Percentiles rank a stretch among this genome's conserved stretches.
phyloP scores from a whole-genome alignment of 2,329 filamentous ascomycete species.

The Periconia digitata region DNA sequence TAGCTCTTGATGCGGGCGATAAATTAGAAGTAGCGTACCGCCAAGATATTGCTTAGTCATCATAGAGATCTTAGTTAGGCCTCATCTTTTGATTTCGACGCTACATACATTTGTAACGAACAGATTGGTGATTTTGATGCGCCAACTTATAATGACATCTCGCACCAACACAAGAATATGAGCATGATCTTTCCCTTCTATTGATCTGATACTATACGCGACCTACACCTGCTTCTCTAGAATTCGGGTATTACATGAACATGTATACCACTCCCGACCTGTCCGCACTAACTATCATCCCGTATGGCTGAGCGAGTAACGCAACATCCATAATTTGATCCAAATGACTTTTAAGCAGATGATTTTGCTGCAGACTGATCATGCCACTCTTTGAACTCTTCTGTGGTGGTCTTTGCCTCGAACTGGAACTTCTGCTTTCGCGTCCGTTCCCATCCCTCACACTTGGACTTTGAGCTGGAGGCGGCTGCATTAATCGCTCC shows the following conservation, averaged over 20 bases:
- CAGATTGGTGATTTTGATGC: no score
- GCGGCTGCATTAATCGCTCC: conserved; percentile 36
- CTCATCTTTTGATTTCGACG: no score
- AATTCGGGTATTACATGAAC: conserved; percentile 66
- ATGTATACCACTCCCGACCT: conserved; percentile 87
- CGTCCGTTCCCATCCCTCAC: conserved; percentile 25
- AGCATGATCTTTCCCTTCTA: no score
- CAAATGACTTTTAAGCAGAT: conserved; percentile 80
- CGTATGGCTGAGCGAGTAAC: conserved; percentile 85
- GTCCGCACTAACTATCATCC: conserved; percentile 90
- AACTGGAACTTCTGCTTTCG: conserved; percentile 36
- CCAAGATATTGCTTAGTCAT: conserved; percentile 11
- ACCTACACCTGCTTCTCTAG: no score
- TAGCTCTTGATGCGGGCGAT: conserved; percentile 2
- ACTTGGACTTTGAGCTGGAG: conserved; percentile 8
- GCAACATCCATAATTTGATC: conserved; percentile 87
- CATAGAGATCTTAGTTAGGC: no score
- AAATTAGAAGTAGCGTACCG: conserved; percentile 3
- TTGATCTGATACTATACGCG: no score
- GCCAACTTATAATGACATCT: no score
- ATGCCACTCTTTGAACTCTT: conserved; percentile 74
- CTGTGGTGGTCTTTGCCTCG: conserved; percentile 31
- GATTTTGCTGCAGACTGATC: conserved; percentile 90
- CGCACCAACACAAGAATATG: no score
- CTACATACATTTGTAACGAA: no score